phyloP scores from a whole-genome alignment of 805 yeast species.

The Sporopachydermia quercuum region DNA sequence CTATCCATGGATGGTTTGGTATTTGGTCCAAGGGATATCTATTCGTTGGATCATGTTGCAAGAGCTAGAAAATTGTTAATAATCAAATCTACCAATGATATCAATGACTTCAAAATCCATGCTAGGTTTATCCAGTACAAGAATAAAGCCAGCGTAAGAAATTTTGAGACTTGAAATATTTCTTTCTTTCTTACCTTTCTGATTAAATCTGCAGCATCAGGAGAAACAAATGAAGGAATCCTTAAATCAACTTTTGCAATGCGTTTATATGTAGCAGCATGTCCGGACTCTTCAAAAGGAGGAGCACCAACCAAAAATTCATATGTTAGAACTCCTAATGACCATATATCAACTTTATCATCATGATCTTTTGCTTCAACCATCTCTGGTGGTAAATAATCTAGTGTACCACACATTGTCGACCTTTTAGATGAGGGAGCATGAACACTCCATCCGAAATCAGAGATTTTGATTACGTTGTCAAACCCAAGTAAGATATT shows the following conservation, averaged over 20 bases:
- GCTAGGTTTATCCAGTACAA: too few species aligned
- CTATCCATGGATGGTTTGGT: slow-evolving; percentile 72
- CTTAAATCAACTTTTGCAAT: slow-evolving; percentile 64
- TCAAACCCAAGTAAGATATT: slow-evolving; percentile 68
- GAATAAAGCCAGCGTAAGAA: too few species aligned
- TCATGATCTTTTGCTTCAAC: slow-evolving; percentile 74
- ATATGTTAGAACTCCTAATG: slow-evolving; percentile 73
- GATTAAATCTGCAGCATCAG: slow-evolving; percentile 69
- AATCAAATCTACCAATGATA: background rate
- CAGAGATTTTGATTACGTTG: slow-evolving; percentile 71
- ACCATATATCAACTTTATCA: slow-evolving; percentile 77
- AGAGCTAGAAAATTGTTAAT: slow-evolving; percentile 19
- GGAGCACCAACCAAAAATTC: slow-evolving; percentile 83
- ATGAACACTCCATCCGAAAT: slow-evolving; percentile 92
- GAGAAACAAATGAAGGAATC: slow-evolving; percentile 55
- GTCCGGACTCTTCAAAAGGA: slow-evolving; percentile 81
- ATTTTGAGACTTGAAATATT: background rate
- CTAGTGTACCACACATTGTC: slow-evolving; percentile 91
- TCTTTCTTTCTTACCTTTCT: slow-evolving; percentile 14
- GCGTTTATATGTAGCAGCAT: slow-evolving; percentile 56
- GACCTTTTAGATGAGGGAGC: slow-evolving; percentile 44
- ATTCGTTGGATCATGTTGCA: slow-evolving; percentile 54
- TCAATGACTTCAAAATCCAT: too few species aligned
- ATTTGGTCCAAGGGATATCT: slow-evolving; percentile 51
- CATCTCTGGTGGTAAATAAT: slow-evolving; percentile 92